Percentiles rank a stretch among this genome's conserved stretches.
phyloP scores from a whole-genome alignment of 176 grass and related monocot species.

The Aegilops sharonensis region DNA sequence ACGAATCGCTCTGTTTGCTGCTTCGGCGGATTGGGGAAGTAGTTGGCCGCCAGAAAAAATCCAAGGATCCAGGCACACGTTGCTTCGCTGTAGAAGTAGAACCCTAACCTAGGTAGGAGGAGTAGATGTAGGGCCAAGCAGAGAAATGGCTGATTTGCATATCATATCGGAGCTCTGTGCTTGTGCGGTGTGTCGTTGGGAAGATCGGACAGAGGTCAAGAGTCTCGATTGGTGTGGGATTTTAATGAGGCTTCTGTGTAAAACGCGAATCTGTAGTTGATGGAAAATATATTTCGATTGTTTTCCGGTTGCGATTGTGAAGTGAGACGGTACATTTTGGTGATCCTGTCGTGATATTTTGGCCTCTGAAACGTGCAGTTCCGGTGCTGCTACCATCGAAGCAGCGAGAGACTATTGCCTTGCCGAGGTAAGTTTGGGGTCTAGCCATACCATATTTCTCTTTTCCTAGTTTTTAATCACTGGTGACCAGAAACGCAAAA shows the following conservation, averaged over 20 bases:
- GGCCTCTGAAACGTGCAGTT: constrained; percentile 51
- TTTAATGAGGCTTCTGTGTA: background rate
- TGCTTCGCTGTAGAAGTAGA: background rate
- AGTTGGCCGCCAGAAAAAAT: background rate
- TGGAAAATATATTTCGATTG: background rate
- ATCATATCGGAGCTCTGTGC: background rate
- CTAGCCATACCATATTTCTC: background rate
- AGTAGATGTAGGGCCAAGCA: background rate
- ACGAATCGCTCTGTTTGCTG: background rate
- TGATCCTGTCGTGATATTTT: background rate
- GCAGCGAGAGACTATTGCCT: constrained; percentile 26
- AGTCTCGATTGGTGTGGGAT: background rate
- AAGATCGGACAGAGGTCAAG: background rate
- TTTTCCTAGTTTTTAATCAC: background rate
- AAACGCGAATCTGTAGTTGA: background rate
- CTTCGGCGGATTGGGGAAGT: background rate
- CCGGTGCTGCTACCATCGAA: constrained; percentile 22
- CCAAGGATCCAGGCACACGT: background rate
- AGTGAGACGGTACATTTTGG: background rate
- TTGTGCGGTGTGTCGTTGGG: background rate
- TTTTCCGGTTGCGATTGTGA: background rate
- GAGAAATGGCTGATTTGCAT: too few species aligned
- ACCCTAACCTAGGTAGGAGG: background rate
- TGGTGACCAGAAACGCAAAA: background rate
- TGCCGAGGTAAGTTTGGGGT: constrained; percentile 37